A percentile compares a stretch with the other conserved stretches of the same genome.
phyloP scores from a whole-genome alignment of 2,329 filamentous ascomycete genomes.

The Diaporthe citrichinensis region DNA sequence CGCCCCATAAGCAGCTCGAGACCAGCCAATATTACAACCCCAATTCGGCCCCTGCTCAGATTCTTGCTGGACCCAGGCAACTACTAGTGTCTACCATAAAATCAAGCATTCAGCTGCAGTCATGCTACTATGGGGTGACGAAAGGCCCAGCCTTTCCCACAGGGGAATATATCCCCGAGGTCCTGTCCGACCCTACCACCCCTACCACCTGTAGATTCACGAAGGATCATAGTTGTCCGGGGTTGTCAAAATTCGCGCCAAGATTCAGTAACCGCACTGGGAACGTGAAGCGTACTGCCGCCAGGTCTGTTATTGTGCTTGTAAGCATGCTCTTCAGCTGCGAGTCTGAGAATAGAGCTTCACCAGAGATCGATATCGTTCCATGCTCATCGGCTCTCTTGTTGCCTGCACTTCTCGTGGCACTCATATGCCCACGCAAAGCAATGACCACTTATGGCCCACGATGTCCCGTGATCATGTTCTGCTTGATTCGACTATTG shows the following conservation, averaged over 20 bases:
- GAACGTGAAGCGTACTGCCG: slow-evolving; percentile 2
- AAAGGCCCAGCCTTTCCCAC: slow-evolving; percentile 7
- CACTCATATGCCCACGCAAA: background rate
- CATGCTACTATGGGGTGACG: background rate
- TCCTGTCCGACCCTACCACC: slow-evolving; percentile 9
- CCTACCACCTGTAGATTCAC: background rate
- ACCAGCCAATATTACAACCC: background rate
- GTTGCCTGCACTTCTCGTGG: background rate
- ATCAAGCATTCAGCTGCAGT: slow-evolving; percentile 17
- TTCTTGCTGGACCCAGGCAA: background rate
- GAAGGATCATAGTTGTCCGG: slow-evolving; percentile 22
- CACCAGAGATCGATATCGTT: background rate
- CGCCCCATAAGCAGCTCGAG: slow-evolving; percentile 13
- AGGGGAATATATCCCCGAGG: background rate
- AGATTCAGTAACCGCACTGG: slow-evolving; percentile 15
- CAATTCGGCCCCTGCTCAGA: background rate
- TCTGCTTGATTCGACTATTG: slow-evolving; percentile 1
- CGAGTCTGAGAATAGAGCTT: background rate
- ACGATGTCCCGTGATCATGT: background rate
- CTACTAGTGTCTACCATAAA: slow-evolving; percentile 6
- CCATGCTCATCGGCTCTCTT: background rate
- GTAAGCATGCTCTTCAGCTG: background rate
- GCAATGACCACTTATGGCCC: too few relatives aligned
- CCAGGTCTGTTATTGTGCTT: background rate
- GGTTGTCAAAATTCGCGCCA: background rate